These are phyloP conservation scores for Cyberlindnera saturnus DNA, from an alignment of 805 yeast genomes.

Conservation along the genomic window DNA sequence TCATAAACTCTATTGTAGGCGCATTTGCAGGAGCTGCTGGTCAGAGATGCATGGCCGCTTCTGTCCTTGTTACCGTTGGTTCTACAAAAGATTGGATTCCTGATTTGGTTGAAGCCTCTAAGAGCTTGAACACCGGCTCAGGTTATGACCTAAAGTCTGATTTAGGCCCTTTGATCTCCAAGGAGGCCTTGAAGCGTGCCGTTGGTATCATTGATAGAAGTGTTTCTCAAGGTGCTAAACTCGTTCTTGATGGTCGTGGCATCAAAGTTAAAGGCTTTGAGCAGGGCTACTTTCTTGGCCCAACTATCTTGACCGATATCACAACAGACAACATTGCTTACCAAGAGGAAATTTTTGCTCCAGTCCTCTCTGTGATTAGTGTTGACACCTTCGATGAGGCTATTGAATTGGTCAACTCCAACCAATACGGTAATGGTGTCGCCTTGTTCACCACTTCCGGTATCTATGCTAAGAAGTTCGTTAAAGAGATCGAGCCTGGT, in stretches of 20 bases:
- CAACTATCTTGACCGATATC: slow-evolving; percentile 58
- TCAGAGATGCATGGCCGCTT: slow-evolving; percentile 78
- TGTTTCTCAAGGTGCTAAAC: slow-evolving; percentile 51
- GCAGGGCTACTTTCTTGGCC: slow-evolving; percentile 66
- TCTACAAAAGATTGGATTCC: slow-evolving; percentile 52
- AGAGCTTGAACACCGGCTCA: slow-evolving; percentile 50
- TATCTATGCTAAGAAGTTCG: slow-evolving; percentile 63
- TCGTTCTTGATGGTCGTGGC: slow-evolving; percentile 60
- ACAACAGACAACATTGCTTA: slow-evolving; percentile 62
- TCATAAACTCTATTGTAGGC: slow-evolving; percentile 60
- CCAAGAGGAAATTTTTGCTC: slow-evolving; percentile 72
- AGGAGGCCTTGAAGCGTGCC: slow-evolving; percentile 47
- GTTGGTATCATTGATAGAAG: slow-evolving; percentile 46
- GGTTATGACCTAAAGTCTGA: slow-evolving; percentile 60
- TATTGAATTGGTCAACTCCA: slow-evolving; percentile 53
- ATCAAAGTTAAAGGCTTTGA: slow-evolving; percentile 41
- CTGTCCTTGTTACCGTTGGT: slow-evolving; percentile 68
- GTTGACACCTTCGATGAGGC: slow-evolving; percentile 70
- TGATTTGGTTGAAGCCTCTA: slow-evolving; percentile 55
- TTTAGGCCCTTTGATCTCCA: slow-evolving; percentile 66
- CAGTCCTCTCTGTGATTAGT: slow-evolving; percentile 58
- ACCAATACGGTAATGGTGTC: slow-evolving; percentile 66
- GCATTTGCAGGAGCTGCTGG: slow-evolving; percentile 85
- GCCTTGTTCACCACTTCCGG: slow-evolving; percentile 68
- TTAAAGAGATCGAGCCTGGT: slow-evolving; percentile 62